These are phyloP conservation scores for Solanum virginianum DNA, from an alignment of 257 asterid genomes.

Conservation along the genomic window DNA sequence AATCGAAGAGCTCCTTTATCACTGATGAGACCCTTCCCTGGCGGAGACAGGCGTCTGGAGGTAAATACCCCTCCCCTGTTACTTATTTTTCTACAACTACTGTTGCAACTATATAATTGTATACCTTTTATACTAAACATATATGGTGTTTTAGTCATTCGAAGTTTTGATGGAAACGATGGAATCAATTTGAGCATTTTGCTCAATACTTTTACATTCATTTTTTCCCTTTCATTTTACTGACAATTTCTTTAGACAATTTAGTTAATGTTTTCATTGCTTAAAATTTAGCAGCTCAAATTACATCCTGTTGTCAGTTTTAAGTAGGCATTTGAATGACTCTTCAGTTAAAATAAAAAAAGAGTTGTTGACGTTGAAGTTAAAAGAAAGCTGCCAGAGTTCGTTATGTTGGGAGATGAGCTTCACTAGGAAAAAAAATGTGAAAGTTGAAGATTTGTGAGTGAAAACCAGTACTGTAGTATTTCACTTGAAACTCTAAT, in stretches of 20 bases:
- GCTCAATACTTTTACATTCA: not conserved
- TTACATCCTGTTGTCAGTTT: not conserved
- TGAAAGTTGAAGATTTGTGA: not conserved
- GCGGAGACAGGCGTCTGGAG: constrained; percentile 71
- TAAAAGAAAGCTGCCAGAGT: not conserved
- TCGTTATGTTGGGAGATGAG: not conserved
- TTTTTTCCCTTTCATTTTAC: not conserved
- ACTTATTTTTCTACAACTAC: not conserved
- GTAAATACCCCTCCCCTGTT: constrained; percentile 18
- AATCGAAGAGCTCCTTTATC: constrained; percentile 78
- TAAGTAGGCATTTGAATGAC: not conserved
- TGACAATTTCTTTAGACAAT: not conserved
- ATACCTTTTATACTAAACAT: not conserved
- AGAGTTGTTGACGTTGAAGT: not conserved
- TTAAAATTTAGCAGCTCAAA: not conserved
- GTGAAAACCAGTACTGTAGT: not conserved
- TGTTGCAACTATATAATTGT: not conserved
- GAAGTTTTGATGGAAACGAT: not conserved
- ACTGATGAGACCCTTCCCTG: constrained; percentile 51
- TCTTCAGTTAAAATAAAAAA: not conserved
- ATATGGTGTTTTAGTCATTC: not conserved
- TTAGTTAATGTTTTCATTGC: not conserved
- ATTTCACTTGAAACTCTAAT: not conserved
- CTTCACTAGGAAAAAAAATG: not conserved
- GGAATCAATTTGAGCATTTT: not conserved